Evolutionary conservation across 2,329 filamentous ascomycete species (phyloP).

Genomic region (Sclerotinia minor): DNA sequence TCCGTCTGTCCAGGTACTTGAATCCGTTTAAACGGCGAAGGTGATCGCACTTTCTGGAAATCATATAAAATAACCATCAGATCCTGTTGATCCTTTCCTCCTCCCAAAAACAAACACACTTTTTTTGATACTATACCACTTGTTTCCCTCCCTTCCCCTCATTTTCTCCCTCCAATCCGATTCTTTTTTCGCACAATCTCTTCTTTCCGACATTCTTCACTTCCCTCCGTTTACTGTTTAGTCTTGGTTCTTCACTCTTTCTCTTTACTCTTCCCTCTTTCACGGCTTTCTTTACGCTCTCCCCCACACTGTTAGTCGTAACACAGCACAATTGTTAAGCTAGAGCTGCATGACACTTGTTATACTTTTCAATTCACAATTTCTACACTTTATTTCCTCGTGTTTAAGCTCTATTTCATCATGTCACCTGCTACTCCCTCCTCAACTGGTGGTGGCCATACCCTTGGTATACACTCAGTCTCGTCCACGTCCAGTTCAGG

Average conservation of each 20-base stretch:
- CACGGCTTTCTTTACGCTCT: slow-evolving; percentile 2
- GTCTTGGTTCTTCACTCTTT: neutral
- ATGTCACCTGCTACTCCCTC: slow-evolving; percentile 26
- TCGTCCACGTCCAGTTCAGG: slow-evolving; percentile 9
- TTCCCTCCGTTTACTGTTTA: no score
- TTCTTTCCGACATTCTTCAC: neutral
- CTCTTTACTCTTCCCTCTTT: neutral
- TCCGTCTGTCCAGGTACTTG: slow-evolving; percentile 1
- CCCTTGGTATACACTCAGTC: slow-evolving; percentile 7
- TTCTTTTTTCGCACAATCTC: neutral
- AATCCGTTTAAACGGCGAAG: neutral
- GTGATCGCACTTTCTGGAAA: neutral
- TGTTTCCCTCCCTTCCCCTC: neutral
- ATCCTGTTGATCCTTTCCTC: slow-evolving; percentile 11
- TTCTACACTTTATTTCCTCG: neutral
- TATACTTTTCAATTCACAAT: neutral
- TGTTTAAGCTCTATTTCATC: neutral
- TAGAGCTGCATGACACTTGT: slow-evolving; percentile 1
- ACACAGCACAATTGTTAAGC: slow-evolving; percentile 6
- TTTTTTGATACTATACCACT: slow-evolving; percentile 8
- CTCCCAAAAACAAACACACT: slow-evolving; percentile 11
- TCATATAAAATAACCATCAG: neutral
- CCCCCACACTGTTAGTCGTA: neutral
- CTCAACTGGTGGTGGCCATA: slow-evolving; percentile 4
- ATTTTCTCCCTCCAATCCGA: neutral